phyloP scores from a whole-genome alignment of 208 protist genomes.

The Trypanosoma avium region DNA sequence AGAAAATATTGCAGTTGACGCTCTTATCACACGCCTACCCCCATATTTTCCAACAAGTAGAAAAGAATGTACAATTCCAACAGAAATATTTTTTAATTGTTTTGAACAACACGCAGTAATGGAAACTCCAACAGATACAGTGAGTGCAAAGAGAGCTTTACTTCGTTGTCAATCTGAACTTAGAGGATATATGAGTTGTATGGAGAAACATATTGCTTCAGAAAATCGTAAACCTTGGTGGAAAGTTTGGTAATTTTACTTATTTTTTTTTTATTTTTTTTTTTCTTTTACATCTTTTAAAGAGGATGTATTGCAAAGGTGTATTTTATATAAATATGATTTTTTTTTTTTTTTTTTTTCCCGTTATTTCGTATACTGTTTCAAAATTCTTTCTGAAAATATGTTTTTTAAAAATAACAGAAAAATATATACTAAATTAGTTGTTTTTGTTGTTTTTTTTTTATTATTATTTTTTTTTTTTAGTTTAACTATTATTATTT shows the following conservation, averaged over 20 bases:
- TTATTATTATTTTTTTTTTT: too few relatives aligned
- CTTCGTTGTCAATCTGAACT: constrained; percentile 67
- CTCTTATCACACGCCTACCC: constrained; percentile 43
- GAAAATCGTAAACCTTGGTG: constrained; percentile 38
- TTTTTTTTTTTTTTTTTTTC: neutral
- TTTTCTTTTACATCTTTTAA: neutral
- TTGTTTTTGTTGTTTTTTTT: too few relatives aligned
- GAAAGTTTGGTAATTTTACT: constrained; percentile 39
- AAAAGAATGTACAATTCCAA: constrained; percentile 42
- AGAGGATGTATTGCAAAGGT: neutral
- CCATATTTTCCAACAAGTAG: constrained; percentile 74
- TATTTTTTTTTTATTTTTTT: constrained; percentile 1
- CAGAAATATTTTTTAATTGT: constrained; percentile 67
- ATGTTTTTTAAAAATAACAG: too few relatives aligned
- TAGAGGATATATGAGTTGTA: constrained; percentile 67
- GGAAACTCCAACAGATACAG: constrained; percentile 46
- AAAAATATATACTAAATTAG: too few relatives aligned
- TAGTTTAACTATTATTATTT: too few relatives aligned
- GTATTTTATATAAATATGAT: neutral
- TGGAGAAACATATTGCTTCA: constrained; percentile 51
- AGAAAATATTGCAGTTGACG: too few relatives aligned
- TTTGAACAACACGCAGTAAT: constrained; percentile 78
- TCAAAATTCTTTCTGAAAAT: too few relatives aligned
- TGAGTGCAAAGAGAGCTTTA: constrained; percentile 54
- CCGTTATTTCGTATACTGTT: too few relatives aligned